Base-by-base conservation (phyloP, 345 rosid genomes). In the Gossypium bickii region DNA sequence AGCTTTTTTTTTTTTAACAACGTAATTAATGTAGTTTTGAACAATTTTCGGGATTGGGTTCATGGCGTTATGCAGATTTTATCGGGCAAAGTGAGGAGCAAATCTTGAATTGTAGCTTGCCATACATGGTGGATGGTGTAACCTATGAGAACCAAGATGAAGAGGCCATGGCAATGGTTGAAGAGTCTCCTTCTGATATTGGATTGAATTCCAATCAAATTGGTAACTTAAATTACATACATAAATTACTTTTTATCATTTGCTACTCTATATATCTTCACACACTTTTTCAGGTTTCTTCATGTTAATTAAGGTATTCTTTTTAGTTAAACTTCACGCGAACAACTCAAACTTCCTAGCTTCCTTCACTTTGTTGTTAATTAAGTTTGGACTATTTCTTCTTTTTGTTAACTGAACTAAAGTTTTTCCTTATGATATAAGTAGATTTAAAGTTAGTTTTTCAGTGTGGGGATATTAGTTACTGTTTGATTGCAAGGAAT, bases 61-160 rank as follows among this genome's bases (percentile, higher is more conserved):
- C 41, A 34, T 53, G 43, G 69, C 10, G 2, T 67, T 2, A 2
- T 64, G 59, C 16, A 64, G 71, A 64, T 25, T 24, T 72, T 53
- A 29, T 75, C 53, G 73, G 72, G 71, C 83, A 80, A 75, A 72
- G 75, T 53, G 90, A 80, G 79, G 94, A 89, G 75, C 89, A 83
- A 79, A 79, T 84, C 44, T 73, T 90, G 65, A 87, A 79, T 29
- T 85, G 83, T 74, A 86, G 79, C 52, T 65, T 81, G 82, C 83
- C 90, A 4, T 94, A 88, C 62, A 78, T 83, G 3, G 88, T 86
- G 74, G 86, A 83, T 78, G 88, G 77, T 59, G 83, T 82, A 63
- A 86, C 78, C 0, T 84, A 78, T 69, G 90, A 88, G 71, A 85
- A 88, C 69, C 86, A 79, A 55, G 91, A 85, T 70, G 93, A 87